Percentiles rank a stretch among this genome's conserved stretches.
Evolutionary conservation across 352 stramenopile genomes (phyloP).

Genomic region (Globisporangium okanoganense): DNA sequence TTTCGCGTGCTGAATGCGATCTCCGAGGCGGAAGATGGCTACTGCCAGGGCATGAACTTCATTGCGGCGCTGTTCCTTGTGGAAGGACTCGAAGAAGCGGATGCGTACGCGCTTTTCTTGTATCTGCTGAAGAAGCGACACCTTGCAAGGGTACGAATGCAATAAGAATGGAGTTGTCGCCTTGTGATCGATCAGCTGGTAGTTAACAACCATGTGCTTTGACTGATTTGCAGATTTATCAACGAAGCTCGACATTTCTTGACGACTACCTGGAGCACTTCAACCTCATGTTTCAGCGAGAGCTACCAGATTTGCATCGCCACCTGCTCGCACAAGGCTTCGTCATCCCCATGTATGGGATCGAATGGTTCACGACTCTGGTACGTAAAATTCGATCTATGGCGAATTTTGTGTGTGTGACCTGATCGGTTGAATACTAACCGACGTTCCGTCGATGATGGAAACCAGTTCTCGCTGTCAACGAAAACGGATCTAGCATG

Average conservation of each 20-base stretch:
- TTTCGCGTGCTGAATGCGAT: constrained; percentile 83
- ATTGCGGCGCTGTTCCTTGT: constrained; percentile 84
- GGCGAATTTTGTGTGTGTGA: not conserved
- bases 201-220: not conserved
- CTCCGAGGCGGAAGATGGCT: constrained; percentile 70
- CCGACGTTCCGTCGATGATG: not conserved
- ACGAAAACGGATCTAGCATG: constrained; percentile 78
- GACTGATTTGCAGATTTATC: constrained; percentile 50
- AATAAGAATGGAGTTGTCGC: not conserved
- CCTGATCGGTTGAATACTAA: not conserved
- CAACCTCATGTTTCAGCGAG: constrained; percentile 57
- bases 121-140: constrained; percentile 82
- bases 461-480: constrained; percentile 66
- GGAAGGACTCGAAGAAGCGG: constrained; percentile 71
- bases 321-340: constrained; percentile 71
- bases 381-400: constrained; percentile 23
- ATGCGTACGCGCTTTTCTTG: constrained; percentile 78
- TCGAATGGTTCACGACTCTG: constrained; percentile 88
- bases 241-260: constrained; percentile 78
- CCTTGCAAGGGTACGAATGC: constrained; percentile 37
- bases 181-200: not conserved
- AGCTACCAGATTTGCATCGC: constrained; percentile 62
- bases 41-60: constrained; percentile 90
- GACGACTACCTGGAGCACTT: constrained; percentile 86
- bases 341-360: constrained; percentile 75